A percentile compares a stretch with the other conserved stretches of the same genome.
Evolutionary conservation across 306 rosid species (phyloP).

Genomic region (Cyclanthera cordifolia): DNA sequence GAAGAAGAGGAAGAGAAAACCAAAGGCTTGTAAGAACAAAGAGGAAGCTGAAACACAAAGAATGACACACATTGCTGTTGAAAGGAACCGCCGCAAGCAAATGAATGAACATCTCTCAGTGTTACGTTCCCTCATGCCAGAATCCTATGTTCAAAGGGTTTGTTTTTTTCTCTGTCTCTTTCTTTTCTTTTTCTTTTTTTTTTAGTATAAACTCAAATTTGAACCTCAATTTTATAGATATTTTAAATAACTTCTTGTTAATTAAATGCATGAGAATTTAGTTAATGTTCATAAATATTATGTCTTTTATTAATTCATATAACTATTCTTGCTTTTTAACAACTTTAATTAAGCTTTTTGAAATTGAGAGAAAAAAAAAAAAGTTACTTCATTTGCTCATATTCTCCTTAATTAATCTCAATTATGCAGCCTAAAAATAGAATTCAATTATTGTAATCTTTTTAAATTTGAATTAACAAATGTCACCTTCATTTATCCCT

Average conservation of each 20-base stretch:
- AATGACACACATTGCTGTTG: constrained; percentile 88
- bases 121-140: constrained; percentile 84
- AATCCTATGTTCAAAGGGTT: constrained; percentile 83
- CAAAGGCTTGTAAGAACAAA: constrained; percentile 67
- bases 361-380: not conserved
- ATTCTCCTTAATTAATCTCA: not conserved
- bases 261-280: constrained; percentile 6
- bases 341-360: not conserved
- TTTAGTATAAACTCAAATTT: too few relatives aligned
- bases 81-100: constrained; percentile 78
- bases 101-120: constrained; percentile 88
- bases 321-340: not conserved
- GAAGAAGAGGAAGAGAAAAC: constrained; percentile 67
- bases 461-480: not conserved
- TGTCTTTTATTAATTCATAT: not conserved
- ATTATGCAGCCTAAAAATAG: not conserved
- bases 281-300: not conserved
- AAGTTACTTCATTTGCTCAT: not conserved
- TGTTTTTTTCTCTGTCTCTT: constrained; percentile 7
- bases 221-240: not conserved
- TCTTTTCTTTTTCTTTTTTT: too few relatives aligned
- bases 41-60: constrained; percentile 92
- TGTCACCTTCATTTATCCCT: too few relatives aligned
- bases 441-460: not conserved
- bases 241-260: not conserved